Evolutionary conservation across 768 basidiomycete species (phyloP).

Genomic region (Suillus paluster): DNA sequence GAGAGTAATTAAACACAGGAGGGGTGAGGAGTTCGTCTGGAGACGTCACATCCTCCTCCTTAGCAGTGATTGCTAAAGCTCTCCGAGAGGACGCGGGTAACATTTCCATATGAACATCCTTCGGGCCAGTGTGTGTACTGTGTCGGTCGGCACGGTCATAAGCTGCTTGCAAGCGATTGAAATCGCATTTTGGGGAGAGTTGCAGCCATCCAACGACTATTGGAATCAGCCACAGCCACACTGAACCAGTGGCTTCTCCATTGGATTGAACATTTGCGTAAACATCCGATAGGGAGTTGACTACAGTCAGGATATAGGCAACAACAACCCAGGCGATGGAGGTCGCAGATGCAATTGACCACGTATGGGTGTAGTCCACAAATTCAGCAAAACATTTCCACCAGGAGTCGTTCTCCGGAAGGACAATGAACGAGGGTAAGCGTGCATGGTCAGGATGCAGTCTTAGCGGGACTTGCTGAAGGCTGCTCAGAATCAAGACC

Average conservation of each 20-base stretch:
- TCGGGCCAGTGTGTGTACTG: conserved; percentile 8
- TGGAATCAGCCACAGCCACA: conserved; percentile 44
- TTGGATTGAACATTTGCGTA: conserved; percentile 2
- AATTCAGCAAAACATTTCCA: conserved; percentile 35
- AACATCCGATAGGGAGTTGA: conserved; percentile 26
- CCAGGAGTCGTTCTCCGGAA: conserved; percentile 42
- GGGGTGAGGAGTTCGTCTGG: conserved; percentile 7
- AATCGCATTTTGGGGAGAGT: conserved; percentile 39
- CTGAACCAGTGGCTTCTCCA: conserved; percentile 22
- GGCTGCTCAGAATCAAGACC: conserved; percentile 35
- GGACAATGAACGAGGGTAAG: conserved; percentile 40
- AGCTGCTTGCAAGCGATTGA: conserved; percentile 27
- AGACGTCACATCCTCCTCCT: conserved; percentile 16
- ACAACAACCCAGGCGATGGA: conserved; percentile 41
- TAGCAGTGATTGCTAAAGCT: background rate
- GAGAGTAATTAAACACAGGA: conserved; percentile 11
- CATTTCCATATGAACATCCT: background rate
- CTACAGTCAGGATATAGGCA: conserved; percentile 28
- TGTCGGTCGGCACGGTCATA: conserved; percentile 32
- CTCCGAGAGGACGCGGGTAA: background rate
- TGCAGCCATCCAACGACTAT: conserved; percentile 41
- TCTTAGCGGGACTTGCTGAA: conserved; percentile 42
- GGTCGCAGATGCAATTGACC: conserved; percentile 39
- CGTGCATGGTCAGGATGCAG: conserved; percentile 27
- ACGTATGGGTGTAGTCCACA: conserved; percentile 40